Evolutionary conservation across 805 yeast genomes (phyloP), one percentile per base, ranked within the genome.

Genomic region (Starmerella potacharoeniae): DNA sequence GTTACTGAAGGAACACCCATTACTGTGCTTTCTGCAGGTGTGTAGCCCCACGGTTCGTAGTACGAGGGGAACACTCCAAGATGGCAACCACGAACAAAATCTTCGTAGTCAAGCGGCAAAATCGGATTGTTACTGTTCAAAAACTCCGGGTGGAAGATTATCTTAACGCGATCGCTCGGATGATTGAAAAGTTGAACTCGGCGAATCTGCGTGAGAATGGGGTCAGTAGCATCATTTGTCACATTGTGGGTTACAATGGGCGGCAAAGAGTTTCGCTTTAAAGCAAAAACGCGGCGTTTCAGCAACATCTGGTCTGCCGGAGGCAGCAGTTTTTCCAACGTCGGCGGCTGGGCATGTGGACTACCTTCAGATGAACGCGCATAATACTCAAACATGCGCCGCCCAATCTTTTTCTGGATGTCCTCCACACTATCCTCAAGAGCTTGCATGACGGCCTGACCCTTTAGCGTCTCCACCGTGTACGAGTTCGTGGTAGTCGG

Each of bases 1-100:
- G 98, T 91, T 65, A 91, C 86, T 6, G 96, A 87, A 16, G 98
- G 98, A 57, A 93, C 95, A 55, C 98, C 98, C 98, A 91, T 91
- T 29, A 93, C 98, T 0, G 98, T 91, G 75, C 98, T 93, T 70
- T 91, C 98, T 8, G 97, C 97, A 3, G 98, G 98, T 2, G 98
- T 91, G 71, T 91, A 91, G 41, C 98, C 98, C 98, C 98, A 91
- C 4, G 98, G 98, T 73, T 91, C 98, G 68, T 91, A 91, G 73
- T 91, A 91, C 0, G 96, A 88, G 50, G 98, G 98, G 83, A 91
- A 91, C 51, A 91, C 96, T 69, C 98, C 98, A 70, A 93, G 74
- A 71, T 91, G 97, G 69, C 97, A 90, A 58, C 98, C 98, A 63
- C 98, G 80, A 48, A 91, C 98, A 70, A 91, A 91, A 69, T 91